Evolutionary conservation across 139 green algal species (phyloP).

Genomic region (Chlorella sorokiniana): DNA sequence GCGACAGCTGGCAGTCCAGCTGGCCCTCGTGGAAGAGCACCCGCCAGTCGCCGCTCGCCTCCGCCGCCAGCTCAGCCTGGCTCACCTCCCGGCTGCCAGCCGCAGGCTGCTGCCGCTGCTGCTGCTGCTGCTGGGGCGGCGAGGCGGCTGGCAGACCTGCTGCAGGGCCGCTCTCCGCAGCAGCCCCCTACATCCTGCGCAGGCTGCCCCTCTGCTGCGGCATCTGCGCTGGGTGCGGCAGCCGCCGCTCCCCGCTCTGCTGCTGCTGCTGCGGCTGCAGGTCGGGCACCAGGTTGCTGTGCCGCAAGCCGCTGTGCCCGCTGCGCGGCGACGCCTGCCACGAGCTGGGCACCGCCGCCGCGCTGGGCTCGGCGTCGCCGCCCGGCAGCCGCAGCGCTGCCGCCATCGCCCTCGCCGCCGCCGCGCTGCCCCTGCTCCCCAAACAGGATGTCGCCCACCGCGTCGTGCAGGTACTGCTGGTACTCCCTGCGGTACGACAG

Average conservation of each 20-base stretch:
- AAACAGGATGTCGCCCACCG: slow-evolving; percentile 25
- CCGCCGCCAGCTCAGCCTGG: slow-evolving; percentile 7
- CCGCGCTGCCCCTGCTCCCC: neutral
- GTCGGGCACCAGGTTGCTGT: slow-evolving; percentile 9
- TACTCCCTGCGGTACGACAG: slow-evolving; percentile 65
- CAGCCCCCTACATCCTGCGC: neutral
- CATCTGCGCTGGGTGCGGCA: neutral
- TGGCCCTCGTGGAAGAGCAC: slow-evolving; percentile 59
- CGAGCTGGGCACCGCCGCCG: neutral
- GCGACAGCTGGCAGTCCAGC: slow-evolving; percentile 59
- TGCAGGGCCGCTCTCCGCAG: neutral
- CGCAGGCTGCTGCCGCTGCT: neutral
- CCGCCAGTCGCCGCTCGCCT: slow-evolving; percentile 27
- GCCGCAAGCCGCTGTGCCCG: neutral
- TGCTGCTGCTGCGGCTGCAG: slow-evolving; percentile 1
- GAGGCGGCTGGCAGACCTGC: neutral
- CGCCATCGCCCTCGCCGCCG: neutral
- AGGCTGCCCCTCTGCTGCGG: neutral
- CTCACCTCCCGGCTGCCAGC: neutral
- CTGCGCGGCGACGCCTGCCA: neutral
- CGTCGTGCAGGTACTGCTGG: slow-evolving; percentile 61
- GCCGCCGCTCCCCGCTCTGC: neutral
- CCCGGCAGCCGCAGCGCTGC: neutral
- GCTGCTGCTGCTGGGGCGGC: neutral
- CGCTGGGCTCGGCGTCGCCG: neutral